Base-by-base conservation (phyloP, 768 basidiomycete species). In the Cystofilobasidium bisporidii region DNA sequence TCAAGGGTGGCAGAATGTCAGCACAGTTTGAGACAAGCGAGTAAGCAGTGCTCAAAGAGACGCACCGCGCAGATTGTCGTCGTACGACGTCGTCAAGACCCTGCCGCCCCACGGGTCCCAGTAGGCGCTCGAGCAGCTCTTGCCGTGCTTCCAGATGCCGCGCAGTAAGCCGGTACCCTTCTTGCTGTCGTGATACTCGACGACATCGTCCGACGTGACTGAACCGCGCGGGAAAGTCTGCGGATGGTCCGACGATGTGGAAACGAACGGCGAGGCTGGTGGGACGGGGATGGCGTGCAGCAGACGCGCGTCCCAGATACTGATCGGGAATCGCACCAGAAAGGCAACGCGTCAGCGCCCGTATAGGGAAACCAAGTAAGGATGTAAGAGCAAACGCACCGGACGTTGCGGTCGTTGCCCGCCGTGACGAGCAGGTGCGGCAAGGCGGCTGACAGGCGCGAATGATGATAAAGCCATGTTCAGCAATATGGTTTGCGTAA, bases 21-120 rank as follows among this genome's bases (percentile, higher is more conserved):
- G 50, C 56, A 40, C 2, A 26, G 4, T 14, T 53, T 3, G 20
- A 47, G 9, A 18, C 17, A 17, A 15, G 43, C 20, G 43, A 22
- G 43, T 14, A 32, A 22, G 15, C 17, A 12, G 28, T 26, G n/a
- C 57, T 12, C 26, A 14, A 40, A 45, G 6, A 6, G 28, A 73
- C 76, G 55, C 60, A 79, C 78, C 67, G 58, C 80, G 67, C 26
- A 79, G 68, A n/a, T 60, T 50, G 64, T 80, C 78, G 67, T 81
- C 80, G 70, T 81, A 81, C 15, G 72, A 72, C 17, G 80, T 81
- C 4, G 74, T 77, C 28, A 79, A 62, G 2, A 81, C 65, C 28
- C 76, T 60, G 26, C 73, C 72, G 2, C 79, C 80, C 63, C 75
- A 60, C n/a, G 76, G 74, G 71, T 80, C 79, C 73, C 78, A 81